Percentiles rank a stretch among this genome's conserved stretches.
Conservation (phyloP, 768 basidiomycete species). For the Mycena floridula region DNA sequence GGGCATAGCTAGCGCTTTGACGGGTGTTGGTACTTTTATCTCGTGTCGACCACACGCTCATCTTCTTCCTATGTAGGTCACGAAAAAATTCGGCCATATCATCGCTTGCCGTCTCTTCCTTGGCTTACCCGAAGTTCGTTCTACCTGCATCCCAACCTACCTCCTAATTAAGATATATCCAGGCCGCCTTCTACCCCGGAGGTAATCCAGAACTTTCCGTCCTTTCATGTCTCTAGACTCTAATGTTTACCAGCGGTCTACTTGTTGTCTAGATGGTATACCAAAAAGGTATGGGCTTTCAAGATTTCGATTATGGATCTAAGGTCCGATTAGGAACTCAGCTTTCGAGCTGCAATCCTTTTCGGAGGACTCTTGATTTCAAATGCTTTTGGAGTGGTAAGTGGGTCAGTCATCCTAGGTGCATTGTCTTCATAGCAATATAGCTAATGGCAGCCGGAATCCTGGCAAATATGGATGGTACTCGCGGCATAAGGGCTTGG, state of each 20-base stretch:
- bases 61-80: no score
- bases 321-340: conserved; percentile 46
- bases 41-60: no score
- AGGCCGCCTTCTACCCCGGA: conserved; percentile 65
- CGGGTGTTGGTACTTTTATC: no score
- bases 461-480: conserved; percentile 61
- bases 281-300: conserved; percentile 37
- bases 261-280: conserved; percentile 50
- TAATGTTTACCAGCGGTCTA: conserved; percentile 22
- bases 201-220: conserved; percentile 24
- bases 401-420: no score
- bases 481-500: conserved; percentile 63
- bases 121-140: conserved; percentile 53
- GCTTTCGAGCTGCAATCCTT: conserved; percentile 55
- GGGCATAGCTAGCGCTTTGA: conserved; percentile 58
- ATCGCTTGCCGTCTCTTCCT: conserved; percentile 54
- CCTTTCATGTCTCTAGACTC: no score
- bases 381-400: conserved; percentile 61
- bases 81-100: conserved; percentile 48
- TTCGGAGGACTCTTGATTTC: conserved; percentile 56
- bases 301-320: conserved; percentile 3
- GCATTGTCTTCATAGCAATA: no score
- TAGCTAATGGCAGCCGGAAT: conserved; percentile 76
- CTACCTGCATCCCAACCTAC: no score
- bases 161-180: not conserved